Base-by-base conservation (phyloP, 2,329 filamentous ascomycete genomes). In the Claviceps sp. region DNA sequence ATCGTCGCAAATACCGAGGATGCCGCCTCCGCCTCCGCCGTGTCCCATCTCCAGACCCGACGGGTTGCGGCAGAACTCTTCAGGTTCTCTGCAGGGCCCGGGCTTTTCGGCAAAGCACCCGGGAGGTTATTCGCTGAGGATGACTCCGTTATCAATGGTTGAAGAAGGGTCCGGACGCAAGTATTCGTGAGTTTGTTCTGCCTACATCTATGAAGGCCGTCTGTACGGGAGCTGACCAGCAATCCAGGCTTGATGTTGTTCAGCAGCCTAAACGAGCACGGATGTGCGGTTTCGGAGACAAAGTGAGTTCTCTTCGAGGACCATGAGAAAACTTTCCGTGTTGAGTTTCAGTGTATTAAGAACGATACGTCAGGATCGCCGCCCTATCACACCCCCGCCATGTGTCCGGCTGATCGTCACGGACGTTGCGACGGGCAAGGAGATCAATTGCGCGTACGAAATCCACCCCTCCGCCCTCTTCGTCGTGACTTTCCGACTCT, bases 221-320 rank as follows among this genome's bases (percentile, higher is more conserved):
- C 22, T 24, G 30, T 13, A 41, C 22, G n/a, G 37, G n/a, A 5
- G 13, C 60, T 63, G 52, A 65, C 50, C 13, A 16, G 39, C 39
- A 37, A 40, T 26, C 52, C 58, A 85, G 82, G 56, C 77, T 95
- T 49, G 74, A 84, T 58, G 88, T 96, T 55, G 82, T 87, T 58
- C 93, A 98, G 71, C 89, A 97, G 68, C 93, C 93, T 49, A 78
- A 88, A 61, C 82, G 93, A 61, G 93, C 93, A 58, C 87, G 93
- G 56, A 97, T 97, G 93, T 98, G 93, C 72, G 93, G 93, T 7
- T 98, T 97, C 71, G 93, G 93, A 56, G 93, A 98, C 73, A 98
- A 97, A 78, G 88, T 93, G 70, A 22, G 26, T 37, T 13, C 30
- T 19, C 19, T 14, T 10, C 40, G 39, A 38, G 48, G 34, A 8